These are phyloP conservation scores for Antarctomyces pellizariae DNA, from an alignment of 495 filamentous ascomycete species.

Conservation along the genomic window DNA sequence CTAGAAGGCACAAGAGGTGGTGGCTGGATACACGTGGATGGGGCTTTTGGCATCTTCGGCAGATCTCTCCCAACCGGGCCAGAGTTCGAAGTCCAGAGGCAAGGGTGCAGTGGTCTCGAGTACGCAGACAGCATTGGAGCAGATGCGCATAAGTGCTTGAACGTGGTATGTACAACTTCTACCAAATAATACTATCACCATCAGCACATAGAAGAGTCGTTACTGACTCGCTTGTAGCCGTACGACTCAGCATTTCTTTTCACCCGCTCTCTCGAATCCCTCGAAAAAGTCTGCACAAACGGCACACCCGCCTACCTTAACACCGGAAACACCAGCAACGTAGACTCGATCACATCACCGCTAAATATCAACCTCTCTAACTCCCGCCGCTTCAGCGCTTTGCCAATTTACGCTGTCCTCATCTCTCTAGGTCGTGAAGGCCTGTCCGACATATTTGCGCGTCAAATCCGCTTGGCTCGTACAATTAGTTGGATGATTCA, in stretches of 20 bases:
- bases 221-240: constrained; percentile 32
- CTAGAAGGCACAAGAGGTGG: no score
- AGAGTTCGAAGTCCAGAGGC: constrained; percentile 32
- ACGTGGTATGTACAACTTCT: constrained; percentile 33
- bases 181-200: constrained; percentile 1
- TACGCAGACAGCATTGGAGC: constrained; percentile 68
- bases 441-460: constrained; percentile 43
- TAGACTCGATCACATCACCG: constrained; percentile 67
- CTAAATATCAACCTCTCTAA: constrained; percentile 83
- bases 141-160: constrained; percentile 82
- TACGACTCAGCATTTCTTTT: constrained; percentile 90
- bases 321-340: constrained; percentile 14
- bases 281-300: constrained; percentile 51
- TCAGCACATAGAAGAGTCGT: not conserved
- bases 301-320: constrained; percentile 66
- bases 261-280: constrained; percentile 31
- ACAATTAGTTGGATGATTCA: no score
- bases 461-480: constrained; percentile 48
- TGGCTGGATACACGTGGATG: constrained; percentile 83
- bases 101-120: constrained; percentile 42
- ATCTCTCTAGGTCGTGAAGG: constrained; percentile 50
- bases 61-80: constrained; percentile 33
- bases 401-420: constrained; percentile 69
- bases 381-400: constrained; percentile 68
- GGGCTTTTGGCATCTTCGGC: constrained; percentile 71